Evolutionary conservation across 129 eudicot genomes (phyloP), one percentile per base, ranked within the genome.

Genomic region (Cynara cardunculus): DNA sequence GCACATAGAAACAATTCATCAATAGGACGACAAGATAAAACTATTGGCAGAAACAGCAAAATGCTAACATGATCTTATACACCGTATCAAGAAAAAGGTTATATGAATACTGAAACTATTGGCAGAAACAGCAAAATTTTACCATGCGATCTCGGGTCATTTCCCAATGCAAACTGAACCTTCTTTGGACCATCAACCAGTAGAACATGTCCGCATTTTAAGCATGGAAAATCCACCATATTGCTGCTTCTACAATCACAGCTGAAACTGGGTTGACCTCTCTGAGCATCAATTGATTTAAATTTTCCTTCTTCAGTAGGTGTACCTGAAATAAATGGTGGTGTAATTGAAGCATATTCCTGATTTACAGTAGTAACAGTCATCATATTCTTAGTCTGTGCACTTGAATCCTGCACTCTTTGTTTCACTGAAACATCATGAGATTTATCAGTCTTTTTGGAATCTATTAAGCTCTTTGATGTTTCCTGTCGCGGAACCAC

Each of bases 91-190:
- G 35, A 24, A 71, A 19, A 53, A 18, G 62, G 21, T 71, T 14
- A 24, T 28, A 71, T 71, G 32, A 80, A 66, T 41, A 73, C 41
- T 66, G 19, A 7, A 78, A 37, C 35, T 24, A 34, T 68, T 25
- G 30, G 24, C 37, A 78, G 37, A 78, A 39, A 32, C 78, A 82
- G 41, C 61, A 46, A 75, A 35, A 10, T 24, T 32, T 85, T 94
- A 94, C 98, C 98, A 26, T 84, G 90, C 67, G 89, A 82, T 71
- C 77, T 77, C 46, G 87, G 59, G 70, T 37, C 70, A 24, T 78
- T 83, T 72, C 78, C 87, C 72, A 81, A 49, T 35, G 90, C 84
- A 89, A 94, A 94, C 64, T 89, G 90, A 76, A 94, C 97, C 85
- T 92, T 94, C 91, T 90, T 94, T 37, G 86, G 92, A 67, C 87